Conservation (phyloP, 225 moss, liverwort and hornwort species). For the Physcomitrellopsis africana region DNA sequence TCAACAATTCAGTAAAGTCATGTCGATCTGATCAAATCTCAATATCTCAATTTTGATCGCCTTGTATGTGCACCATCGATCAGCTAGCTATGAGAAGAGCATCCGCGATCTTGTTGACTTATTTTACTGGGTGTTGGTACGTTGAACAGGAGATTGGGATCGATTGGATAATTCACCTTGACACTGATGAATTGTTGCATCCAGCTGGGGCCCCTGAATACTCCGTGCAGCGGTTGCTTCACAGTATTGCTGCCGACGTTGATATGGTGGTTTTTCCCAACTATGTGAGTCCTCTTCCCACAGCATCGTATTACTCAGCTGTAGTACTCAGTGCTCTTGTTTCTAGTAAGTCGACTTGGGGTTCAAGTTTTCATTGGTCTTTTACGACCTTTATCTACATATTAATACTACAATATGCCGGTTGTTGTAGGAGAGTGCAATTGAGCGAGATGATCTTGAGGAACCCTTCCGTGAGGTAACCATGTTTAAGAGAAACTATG, state of each 20-base stretch:
- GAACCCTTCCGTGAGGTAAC: slow-evolving; percentile 97
- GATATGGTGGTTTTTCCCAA: slow-evolving; percentile 99
- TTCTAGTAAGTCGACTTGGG: not conserved
- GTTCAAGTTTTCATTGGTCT: not conserved
- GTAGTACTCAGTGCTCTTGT: no score
- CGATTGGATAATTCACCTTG: slow-evolving; percentile 99
- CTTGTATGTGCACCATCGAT: not conserved
- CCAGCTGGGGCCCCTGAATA: slow-evolving; percentile 93
- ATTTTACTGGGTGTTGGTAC: slow-evolving; percentile 6
- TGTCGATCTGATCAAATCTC: slow-evolving; percentile 6
- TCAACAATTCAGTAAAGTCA: not conserved
- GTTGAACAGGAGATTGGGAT: slow-evolving; percentile 79
- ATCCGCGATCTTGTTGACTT: slow-evolving; percentile 16
- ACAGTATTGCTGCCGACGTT: slow-evolving; percentile 75
- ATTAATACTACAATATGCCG: slow-evolving; percentile 1
- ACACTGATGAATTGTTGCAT: slow-evolving; percentile 95
- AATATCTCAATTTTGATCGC: not conserved
- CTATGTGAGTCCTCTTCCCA: slow-evolving; percentile 66
- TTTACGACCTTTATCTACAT: not conserved
- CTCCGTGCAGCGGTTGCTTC: slow-evolving; percentile 86
- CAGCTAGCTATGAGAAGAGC: not conserved
- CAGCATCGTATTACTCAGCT: not conserved
- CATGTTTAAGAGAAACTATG: slow-evolving; percentile 99
- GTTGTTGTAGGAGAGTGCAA: slow-evolving; percentile 83
- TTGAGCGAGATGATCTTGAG: slow-evolving; percentile 91